Percentiles rank a stretch among this genome's conserved stretches.
These are phyloP conservation scores for Kregervanrija fluxuum DNA, from an alignment of 805 yeast species.

Conservation along the genomic window DNA sequence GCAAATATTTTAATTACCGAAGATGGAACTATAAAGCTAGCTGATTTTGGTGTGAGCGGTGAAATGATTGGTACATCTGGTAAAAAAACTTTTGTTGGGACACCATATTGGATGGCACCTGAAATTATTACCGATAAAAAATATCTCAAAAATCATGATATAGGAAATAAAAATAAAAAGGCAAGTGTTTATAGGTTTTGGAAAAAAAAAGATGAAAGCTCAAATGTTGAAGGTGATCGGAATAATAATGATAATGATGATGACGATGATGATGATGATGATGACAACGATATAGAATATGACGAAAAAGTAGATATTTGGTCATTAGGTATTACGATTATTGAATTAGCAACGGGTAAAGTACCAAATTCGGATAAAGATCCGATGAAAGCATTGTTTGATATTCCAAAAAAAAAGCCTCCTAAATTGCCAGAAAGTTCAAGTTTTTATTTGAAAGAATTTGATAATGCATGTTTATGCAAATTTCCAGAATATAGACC, in stretches of 20 bases:
- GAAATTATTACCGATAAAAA: slow-evolving; percentile 54
- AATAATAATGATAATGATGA: slow-evolving; percentile 9
- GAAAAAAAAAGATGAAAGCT: slow-evolving; percentile 1
- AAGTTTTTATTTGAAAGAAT: slow-evolving; percentile 40
- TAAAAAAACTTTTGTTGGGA: slow-evolving; percentile 47
- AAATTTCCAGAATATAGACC: slow-evolving; percentile 66
- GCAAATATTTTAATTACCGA: slow-evolving; percentile 79
- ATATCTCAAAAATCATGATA: slow-evolving; percentile 5
- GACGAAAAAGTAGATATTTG: slow-evolving; percentile 88
- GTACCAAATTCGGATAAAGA: slow-evolving; percentile 74
- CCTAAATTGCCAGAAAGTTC: slow-evolving; percentile 40
- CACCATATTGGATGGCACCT: slow-evolving; percentile 85
- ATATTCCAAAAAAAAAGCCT: slow-evolving; percentile 59
- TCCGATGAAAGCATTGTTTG: slow-evolving; percentile 70
- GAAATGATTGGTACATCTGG: slow-evolving; percentile 50
- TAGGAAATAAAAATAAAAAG: not conserved
- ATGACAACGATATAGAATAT: slow-evolving; percentile 43
- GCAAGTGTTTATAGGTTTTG: slow-evolving; percentile 8
- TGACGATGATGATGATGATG: not conserved
- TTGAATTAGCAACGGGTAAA: slow-evolving; percentile 73
- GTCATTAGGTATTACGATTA: slow-evolving; percentile 91
- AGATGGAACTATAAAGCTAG: slow-evolving; percentile 72
- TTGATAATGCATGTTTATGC: slow-evolving; percentile 57
- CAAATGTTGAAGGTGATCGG: not conserved
- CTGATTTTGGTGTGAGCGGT: slow-evolving; percentile 96